A percentile compares a stretch with the other conserved stretches of the same genome.
phyloP scores from a whole-genome alignment of 768 basidiomycete genomes.

The Dacryopinax spathularia region DNA sequence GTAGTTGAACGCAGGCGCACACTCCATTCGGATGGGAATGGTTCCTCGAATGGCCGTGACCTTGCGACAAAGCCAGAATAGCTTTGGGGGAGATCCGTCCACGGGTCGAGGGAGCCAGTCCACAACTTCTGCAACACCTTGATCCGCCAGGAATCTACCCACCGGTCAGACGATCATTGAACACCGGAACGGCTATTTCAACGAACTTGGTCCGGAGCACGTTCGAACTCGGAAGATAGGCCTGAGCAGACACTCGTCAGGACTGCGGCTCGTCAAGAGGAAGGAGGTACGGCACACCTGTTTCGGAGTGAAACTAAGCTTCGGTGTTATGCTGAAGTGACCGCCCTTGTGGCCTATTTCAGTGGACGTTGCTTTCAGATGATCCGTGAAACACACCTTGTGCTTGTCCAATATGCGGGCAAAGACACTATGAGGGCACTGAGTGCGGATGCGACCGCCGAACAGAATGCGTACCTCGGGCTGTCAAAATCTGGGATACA shows the following conservation, averaged over 20 bases:
- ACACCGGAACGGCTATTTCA: not conserved
- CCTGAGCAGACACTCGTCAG: slow-evolving; percentile 20
- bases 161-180: not conserved
- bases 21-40: slow-evolving; percentile 70
- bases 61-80: slow-evolving; percentile 19
- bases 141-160: slow-evolving; percentile 72
- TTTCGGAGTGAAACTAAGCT: slow-evolving; percentile 52
- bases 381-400: slow-evolving; percentile 29
- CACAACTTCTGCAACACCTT: slow-evolving; percentile 70
- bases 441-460: not conserved
- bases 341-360: slow-evolving; percentile 43
- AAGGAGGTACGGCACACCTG: slow-evolving; percentile 26
- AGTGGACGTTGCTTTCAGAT: slow-evolving; percentile 1
- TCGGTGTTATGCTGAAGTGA: slow-evolving; percentile 79
- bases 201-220: slow-evolving; percentile 68
- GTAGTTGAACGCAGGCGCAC: slow-evolving; percentile 94
- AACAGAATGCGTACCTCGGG: slow-evolving; percentile 36
- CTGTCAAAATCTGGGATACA: slow-evolving; percentile 91
- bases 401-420: slow-evolving; percentile 79
- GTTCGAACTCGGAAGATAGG: slow-evolving; percentile 70
- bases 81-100: slow-evolving; percentile 31
- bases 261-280: not conserved
- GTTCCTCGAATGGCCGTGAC: slow-evolving; percentile 64
- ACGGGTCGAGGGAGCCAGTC: slow-evolving; percentile 77
- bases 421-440: slow-evolving; percentile 35